Conservation (phyloP, 331 rosid species). For the Quercus tomentella region DNA sequence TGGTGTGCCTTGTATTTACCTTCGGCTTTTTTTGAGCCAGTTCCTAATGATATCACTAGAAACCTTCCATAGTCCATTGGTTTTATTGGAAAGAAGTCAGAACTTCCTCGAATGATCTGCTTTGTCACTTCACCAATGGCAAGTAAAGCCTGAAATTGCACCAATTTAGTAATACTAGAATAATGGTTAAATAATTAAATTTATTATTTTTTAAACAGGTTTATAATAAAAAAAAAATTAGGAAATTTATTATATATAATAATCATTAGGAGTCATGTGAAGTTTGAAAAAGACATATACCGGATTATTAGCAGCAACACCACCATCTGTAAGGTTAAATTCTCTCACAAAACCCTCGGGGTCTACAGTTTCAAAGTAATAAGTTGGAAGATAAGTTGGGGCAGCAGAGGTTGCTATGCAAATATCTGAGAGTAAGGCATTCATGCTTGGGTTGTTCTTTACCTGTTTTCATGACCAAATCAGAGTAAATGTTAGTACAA, state of each 20-base stretch:
- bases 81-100: conserved; percentile 23
- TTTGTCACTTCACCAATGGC: conserved; percentile 44
- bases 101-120: conserved; percentile 18
- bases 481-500: background rate
- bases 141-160: conserved; percentile 30
- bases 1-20: conserved; percentile 21
- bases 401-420: no score
- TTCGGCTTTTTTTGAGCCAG: conserved; percentile 41
- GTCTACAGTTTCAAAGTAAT: no score
- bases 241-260: background rate
- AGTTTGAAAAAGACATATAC: no score
- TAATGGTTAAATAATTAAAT: no score
- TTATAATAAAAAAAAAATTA: background rate
- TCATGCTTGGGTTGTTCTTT: background rate
- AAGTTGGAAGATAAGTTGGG: no score
- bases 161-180: background rate
- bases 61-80: conserved; percentile 40
- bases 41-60: conserved; percentile 46
- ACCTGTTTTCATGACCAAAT: conserved; percentile 23
- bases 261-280: no score
- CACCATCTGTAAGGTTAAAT: no score
- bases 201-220: no score
- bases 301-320: no score
- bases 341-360: no score
- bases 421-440: no score